Evolutionary conservation across 2,329 filamentous ascomycete genomes (phyloP), one percentile per base, ranked within the genome.

Genomic region (Nemania sp.): DNA sequence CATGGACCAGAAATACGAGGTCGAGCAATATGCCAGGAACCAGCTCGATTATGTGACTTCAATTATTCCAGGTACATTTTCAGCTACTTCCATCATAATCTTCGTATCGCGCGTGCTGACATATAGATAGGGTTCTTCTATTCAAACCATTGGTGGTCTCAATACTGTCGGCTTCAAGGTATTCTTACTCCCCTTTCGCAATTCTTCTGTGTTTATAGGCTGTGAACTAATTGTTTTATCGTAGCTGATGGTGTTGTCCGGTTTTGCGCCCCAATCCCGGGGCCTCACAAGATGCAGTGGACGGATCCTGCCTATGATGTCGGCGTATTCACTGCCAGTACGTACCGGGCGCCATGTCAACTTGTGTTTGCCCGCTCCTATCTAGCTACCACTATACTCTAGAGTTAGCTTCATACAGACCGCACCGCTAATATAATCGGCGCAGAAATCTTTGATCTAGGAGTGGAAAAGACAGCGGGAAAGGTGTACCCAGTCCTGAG

Each of bases 1-100:
- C 51, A 66, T 66, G 63, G 63, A 66, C 51, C 56, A 49, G 24
- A 66, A 66, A 54, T 66, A 54, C 56, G 63, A 66, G 63, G 10
- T 66, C 41, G 63, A 66, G 55, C 63, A 66, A 55, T 66, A 66
- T 43, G 63, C 63, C 38, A 61, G 41, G 56, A 55, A 18, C 18
- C n/a, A 66, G 51, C 63, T 66, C 49, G 56, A 66, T 56, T 56
- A 26, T 66, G 63, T 66, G 45, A 66, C 63, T 29, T 32, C 49
- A 8, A 56, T 66, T 43, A 55, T 66, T 60, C 63, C 63, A 55
- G 63, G 63, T 60, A 66, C 29, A 29, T 52, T 35, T 45, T 27
- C 32, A 26, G 52, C 20, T 43, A 52, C 43, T 52, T 27, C 6
- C 29, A 49, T 58, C 15, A 43, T 38, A 49, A 38, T 49, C 35